These are phyloP conservation scores for Pyricularia pennisetigena DNA, from an alignment of 2,329 filamentous ascomycete species.

Conservation along the genomic window DNA sequence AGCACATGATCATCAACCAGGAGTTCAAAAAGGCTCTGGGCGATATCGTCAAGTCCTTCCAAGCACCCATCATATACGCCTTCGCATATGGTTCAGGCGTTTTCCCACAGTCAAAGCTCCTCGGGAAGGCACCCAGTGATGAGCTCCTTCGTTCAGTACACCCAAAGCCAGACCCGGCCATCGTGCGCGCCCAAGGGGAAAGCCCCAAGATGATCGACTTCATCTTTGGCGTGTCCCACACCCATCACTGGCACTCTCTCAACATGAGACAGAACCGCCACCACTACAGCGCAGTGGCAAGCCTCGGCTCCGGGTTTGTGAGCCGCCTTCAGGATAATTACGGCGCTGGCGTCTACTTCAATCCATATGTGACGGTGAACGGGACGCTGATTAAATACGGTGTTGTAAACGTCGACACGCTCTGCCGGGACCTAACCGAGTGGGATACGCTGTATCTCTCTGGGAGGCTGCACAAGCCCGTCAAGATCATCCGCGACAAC, in stretches of 20 bases:
- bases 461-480: constrained; percentile 89
- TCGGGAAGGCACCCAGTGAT: constrained; percentile 42
- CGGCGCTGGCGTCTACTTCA: constrained; percentile 95
- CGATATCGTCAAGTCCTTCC: constrained; percentile 82
- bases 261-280: constrained; percentile 82
- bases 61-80: constrained; percentile 87
- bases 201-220: constrained; percentile 97
- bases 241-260: constrained; percentile 92
- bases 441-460: constrained; percentile 98
- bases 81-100: constrained; percentile 97
- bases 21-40: constrained; percentile 89
- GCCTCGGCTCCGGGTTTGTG: constrained; percentile 75
- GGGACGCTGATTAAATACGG: constrained; percentile 97
- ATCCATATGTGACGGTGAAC: constrained; percentile 89
- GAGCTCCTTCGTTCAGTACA: constrained; percentile 58
- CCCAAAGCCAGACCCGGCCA: constrained; percentile 69
- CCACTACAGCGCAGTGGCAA: constrained; percentile 83
- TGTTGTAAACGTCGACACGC: constrained; percentile 85
- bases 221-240: constrained; percentile 90
- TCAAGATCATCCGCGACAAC: constrained; percentile 94
- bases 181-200: constrained; percentile 77
- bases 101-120: constrained; percentile 63
- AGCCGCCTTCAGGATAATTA: constrained; percentile 77
- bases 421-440: constrained; percentile 75
- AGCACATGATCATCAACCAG: constrained; percentile 91